Percentiles rank a stretch among this genome's conserved stretches.
These are phyloP conservation scores for Cutaneotrichosporon sp. DNA, from an alignment of 1,284 basidiomycete species.

Conservation along the genomic window DNA sequence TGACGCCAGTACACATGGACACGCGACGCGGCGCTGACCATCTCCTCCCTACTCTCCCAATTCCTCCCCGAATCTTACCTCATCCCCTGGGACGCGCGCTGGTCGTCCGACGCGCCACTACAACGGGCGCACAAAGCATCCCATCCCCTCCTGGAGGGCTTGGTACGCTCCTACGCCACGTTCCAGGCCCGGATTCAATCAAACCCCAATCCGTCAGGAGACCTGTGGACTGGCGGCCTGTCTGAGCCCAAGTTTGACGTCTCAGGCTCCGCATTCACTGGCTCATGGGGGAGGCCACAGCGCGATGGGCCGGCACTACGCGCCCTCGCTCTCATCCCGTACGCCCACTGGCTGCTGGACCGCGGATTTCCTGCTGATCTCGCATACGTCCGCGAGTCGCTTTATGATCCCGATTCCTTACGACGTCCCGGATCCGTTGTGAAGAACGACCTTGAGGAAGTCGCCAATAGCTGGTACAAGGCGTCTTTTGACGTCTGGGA, in stretches of 20 bases:
- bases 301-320: conserved; percentile 57
- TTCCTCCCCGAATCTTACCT: conserved; percentile 33
- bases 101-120: conserved; percentile 4
- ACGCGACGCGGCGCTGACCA: conserved; percentile 53
- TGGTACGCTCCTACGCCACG: conserved; percentile 44
- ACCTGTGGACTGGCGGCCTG: conserved; percentile 54
- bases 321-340: conserved; percentile 53
- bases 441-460: conserved; percentile 58
- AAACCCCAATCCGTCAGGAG: conserved; percentile 53
- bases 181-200: conserved; percentile 53
- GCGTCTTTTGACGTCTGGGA: conserved; percentile 54
- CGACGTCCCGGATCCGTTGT: conserved; percentile 44
- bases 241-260: conserved; percentile 60
- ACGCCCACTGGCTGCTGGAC: conserved; percentile 54
- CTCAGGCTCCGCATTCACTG: conserved; percentile 51
- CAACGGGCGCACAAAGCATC: background rate
- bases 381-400: conserved; percentile 42
- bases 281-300: conserved; percentile 56
- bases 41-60: conserved; percentile 39
- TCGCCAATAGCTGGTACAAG: conserved; percentile 48
- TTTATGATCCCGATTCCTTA: conserved; percentile 45
- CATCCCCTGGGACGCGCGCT: conserved; percentile 26
- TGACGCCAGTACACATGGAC: conserved; percentile 55
- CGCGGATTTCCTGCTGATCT: conserved; percentile 41
- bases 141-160: conserved; percentile 21